These are phyloP conservation scores for Eucalyptus leucophloia DNA, from an alignment of 345 rosid species.

Conservation along the genomic window DNA sequence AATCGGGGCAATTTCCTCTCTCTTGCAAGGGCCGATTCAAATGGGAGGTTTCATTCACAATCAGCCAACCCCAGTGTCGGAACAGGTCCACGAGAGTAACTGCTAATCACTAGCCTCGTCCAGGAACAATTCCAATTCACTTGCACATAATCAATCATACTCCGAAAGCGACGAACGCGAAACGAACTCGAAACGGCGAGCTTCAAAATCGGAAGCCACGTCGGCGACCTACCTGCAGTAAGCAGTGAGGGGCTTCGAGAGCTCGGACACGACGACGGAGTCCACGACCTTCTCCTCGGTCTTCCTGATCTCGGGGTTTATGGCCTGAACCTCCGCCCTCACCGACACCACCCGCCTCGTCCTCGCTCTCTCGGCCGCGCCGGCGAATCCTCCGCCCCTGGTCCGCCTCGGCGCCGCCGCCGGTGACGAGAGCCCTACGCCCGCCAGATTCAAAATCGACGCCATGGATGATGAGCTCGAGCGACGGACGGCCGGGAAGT, in stretches of 20 bases:
- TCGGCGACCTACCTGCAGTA: slow-evolving; percentile 54
- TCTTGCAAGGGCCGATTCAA: not conserved
- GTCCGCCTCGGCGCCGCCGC: not conserved
- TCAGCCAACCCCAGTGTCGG: not conserved
- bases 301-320: slow-evolving; percentile 76
- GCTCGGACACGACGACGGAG: slow-evolving; percentile 59
- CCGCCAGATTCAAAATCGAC: not conserved
- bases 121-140: not conserved
- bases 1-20: not conserved
- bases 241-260: slow-evolving; percentile 71
- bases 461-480: slow-evolving; percentile 16
- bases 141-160: not conserved
- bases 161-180: not conserved
- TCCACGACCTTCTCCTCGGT: slow-evolving; percentile 84
- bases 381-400: not conserved
- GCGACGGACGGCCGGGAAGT: not conserved
- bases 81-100: not conserved
- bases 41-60: not conserved
- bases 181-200: not conserved
- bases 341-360: slow-evolving; percentile 31
- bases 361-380: not conserved
- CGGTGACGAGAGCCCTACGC: slow-evolving; percentile 9
- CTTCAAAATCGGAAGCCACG: not conserved
- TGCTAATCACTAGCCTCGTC: not conserved
- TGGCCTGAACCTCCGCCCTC: slow-evolving; percentile 56